Evolutionary conservation across 805 yeast genomes (phyloP).

Genomic region (Saturnispora sekii): DNA sequence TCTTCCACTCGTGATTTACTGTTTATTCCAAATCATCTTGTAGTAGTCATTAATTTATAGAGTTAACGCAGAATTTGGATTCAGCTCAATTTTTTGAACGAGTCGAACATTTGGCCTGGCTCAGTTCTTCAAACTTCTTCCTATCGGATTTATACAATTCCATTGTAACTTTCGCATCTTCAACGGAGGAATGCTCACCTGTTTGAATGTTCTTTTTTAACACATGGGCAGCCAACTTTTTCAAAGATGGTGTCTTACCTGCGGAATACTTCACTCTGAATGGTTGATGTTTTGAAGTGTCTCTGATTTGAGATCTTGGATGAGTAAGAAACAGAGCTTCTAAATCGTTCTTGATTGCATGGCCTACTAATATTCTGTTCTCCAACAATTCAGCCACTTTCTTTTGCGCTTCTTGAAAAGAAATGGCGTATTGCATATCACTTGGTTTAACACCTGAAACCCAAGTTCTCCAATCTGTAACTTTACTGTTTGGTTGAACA

Average conservation of each 20-base stretch:
- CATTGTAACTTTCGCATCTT: slow-evolving; percentile 88
- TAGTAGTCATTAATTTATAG: too few species aligned
- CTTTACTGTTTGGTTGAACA: slow-evolving; percentile 66
- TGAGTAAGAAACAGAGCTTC: slow-evolving; percentile 58
- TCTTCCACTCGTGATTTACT: too few species aligned
- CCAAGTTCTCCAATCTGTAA: slow-evolving; percentile 89
- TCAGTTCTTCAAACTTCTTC: slow-evolving; percentile 45
- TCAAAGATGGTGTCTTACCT: slow-evolving; percentile 68
- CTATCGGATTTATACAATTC: slow-evolving; percentile 55
- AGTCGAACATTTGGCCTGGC: slow-evolving; percentile 2
- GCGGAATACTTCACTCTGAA: slow-evolving; percentile 47
- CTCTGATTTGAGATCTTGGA: slow-evolving; percentile 55
- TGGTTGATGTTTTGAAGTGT: slow-evolving; percentile 56
- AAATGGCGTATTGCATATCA: slow-evolving; percentile 57
- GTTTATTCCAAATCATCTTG: too few species aligned
- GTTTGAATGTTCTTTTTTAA: slow-evolving; percentile 55
- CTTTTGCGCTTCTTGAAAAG: slow-evolving; percentile 58
- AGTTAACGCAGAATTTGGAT: not conserved
- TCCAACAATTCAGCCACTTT: slow-evolving; percentile 43
- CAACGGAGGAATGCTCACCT: slow-evolving; percentile 78
- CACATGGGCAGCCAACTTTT: slow-evolving; percentile 49
- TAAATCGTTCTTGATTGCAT: slow-evolving; percentile 74
- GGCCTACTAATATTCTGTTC: slow-evolving; percentile 65
- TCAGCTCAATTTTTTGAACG: not conserved
- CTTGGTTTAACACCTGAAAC: slow-evolving; percentile 76